Conservation (phyloP, 2,329 filamentous ascomycete species). For the Cladosporium sp. region DNA sequence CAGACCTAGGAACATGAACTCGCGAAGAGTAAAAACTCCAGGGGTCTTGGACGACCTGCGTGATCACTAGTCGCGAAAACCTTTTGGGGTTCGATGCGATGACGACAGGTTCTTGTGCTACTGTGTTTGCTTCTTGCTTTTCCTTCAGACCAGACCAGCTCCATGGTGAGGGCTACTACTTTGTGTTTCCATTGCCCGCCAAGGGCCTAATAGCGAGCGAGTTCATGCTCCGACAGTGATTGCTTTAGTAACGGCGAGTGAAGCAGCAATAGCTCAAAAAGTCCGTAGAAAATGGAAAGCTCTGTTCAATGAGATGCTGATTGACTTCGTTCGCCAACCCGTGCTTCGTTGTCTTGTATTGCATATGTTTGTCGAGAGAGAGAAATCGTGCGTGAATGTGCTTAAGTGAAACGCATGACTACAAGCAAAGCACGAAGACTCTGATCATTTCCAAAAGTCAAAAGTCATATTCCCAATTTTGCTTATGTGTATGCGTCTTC, state of each 20-base stretch:
- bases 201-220: background rate
- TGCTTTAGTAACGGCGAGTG: background rate
- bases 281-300: background rate
- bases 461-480: background rate
- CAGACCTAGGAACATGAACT: background rate
- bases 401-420: background rate
- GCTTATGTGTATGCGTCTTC: background rate
- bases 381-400: background rate
- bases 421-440: background rate
- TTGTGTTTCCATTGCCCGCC: background rate
- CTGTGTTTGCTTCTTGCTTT: background rate
- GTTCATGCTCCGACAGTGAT: background rate
- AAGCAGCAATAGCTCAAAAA: background rate
- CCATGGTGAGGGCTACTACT: background rate
- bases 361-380: background rate
- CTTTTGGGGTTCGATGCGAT: background rate
- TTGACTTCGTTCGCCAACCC: too few species aligned
- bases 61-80: background rate
- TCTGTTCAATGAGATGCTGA: background rate
- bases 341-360: background rate
- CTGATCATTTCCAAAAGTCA: too few species aligned
- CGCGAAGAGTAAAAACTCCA: background rate
- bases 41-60: background rate
- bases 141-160: background rate
- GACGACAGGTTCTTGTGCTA: background rate